These are phyloP conservation scores for Globisporangium nodosum DNA, from an alignment of 352 stramenopile species.

Conservation along the genomic window DNA sequence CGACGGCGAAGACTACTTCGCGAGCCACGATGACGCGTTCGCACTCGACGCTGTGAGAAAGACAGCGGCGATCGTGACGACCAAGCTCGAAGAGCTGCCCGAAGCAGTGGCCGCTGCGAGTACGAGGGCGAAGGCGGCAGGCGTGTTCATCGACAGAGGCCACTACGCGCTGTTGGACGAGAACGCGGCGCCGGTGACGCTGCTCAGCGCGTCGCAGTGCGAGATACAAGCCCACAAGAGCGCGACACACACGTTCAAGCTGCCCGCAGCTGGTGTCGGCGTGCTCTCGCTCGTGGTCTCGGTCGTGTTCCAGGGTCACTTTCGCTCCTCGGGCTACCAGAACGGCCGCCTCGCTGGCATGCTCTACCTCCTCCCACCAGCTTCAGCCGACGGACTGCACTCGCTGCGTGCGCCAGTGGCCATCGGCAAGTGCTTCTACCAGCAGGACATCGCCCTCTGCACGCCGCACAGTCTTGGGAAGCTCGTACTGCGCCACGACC, in stretches of 20 bases:
- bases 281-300: slow-evolving; percentile 53
- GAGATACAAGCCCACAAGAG: slow-evolving; percentile 59
- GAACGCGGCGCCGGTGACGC: slow-evolving; percentile 14
- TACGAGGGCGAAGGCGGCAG: slow-evolving; percentile 6
- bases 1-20: slow-evolving; percentile 61
- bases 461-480: slow-evolving; percentile 62
- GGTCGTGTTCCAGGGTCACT: slow-evolving; percentile 71
- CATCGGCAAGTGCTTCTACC: slow-evolving; percentile 51
- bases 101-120: slow-evolving; percentile 21
- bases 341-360: slow-evolving; percentile 69
- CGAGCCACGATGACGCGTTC: slow-evolving; percentile 36
- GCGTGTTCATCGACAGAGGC: slow-evolving; percentile 14
- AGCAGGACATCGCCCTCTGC: slow-evolving; percentile 49
- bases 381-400: not conserved
- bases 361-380: slow-evolving; percentile 55
- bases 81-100: slow-evolving; percentile 31
- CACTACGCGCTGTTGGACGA: slow-evolving; percentile 32
- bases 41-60: slow-evolving; percentile 1
- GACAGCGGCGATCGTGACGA: slow-evolving; percentile 8
- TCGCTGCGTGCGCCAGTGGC: slow-evolving; percentile 22
- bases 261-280: slow-evolving; percentile 30
- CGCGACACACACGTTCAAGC: slow-evolving; percentile 53
- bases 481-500: slow-evolving; percentile 61
- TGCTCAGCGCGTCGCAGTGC: slow-evolving; percentile 38
- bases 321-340: slow-evolving; percentile 64